A percentile compares a stretch with the other conserved stretches of the same genome.
Evolutionary conservation across 306 rosid species (phyloP).

Genomic region (Urtica urens): DNA sequence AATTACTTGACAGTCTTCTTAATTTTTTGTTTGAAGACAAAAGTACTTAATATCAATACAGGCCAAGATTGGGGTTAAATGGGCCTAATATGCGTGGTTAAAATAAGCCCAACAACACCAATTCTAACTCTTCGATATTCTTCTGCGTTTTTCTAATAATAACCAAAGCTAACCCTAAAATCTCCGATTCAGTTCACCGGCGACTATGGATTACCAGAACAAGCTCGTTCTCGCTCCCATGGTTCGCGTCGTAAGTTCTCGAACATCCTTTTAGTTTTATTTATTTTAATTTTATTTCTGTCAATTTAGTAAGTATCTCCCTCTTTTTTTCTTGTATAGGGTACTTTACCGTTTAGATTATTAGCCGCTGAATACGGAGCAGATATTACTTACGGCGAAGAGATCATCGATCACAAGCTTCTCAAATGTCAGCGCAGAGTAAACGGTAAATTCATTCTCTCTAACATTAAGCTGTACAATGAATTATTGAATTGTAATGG

Average conservation of each 20-base stretch:
- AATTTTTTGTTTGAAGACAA: too few relatives aligned
- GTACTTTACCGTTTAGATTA: constrained; percentile 76
- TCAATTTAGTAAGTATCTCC: not conserved
- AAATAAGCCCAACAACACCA: too few relatives aligned
- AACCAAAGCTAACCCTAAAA: too few relatives aligned
- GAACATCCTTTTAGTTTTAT: not conserved
- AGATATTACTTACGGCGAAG: constrained; percentile 71
- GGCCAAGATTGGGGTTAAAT: too few relatives aligned
- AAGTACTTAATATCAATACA: too few relatives aligned
- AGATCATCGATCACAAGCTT: constrained; percentile 71
- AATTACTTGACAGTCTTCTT: too few relatives aligned
- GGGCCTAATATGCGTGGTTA: too few relatives aligned
- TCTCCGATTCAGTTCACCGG: too few relatives aligned
- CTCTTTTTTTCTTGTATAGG: constrained; percentile 28
- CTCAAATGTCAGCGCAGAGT: constrained; percentile 73
- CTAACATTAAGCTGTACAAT: too few relatives aligned
- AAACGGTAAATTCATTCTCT: constrained; percentile 42
- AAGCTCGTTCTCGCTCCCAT: constrained; percentile 83
- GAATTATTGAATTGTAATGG: too few relatives aligned
- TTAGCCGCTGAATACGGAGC: constrained; percentile 82
- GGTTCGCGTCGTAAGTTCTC: constrained; percentile 84
- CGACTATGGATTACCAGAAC: constrained; percentile 62
- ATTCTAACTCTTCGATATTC: too few relatives aligned
- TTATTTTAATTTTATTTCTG: not conserved
- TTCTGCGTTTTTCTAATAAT: too few relatives aligned